Conservation (phyloP, 2,329 filamentous ascomycete species). For the Cladosporium cucumerinum region DNA sequence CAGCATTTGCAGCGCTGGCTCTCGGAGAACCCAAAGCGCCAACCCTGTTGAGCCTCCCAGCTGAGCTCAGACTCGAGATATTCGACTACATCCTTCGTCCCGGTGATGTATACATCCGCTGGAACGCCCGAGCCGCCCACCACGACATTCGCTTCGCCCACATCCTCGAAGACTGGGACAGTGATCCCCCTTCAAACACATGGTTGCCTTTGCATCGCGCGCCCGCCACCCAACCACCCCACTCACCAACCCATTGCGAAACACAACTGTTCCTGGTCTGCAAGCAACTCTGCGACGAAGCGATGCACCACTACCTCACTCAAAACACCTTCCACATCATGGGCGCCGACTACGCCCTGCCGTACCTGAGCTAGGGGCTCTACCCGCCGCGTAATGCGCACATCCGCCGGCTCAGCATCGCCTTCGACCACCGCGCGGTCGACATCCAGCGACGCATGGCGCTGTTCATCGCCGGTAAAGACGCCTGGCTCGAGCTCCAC, state of each 20-base stretch:
- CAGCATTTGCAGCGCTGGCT: background rate
- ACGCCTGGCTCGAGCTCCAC: slow-evolving; percentile 1
- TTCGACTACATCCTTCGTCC: slow-evolving; percentile 11
- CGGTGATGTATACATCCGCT: slow-evolving; percentile 13
- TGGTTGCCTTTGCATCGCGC: background rate
- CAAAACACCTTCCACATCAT: slow-evolving; percentile 15
- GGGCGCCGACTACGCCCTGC: slow-evolving; percentile 11
- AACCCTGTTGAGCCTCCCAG: slow-evolving; percentile 1
- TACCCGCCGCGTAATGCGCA: slow-evolving; percentile 9
- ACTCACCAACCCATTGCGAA: background rate
- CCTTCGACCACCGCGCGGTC: slow-evolving; percentile 13
- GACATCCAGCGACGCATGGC: slow-evolving; percentile 14
- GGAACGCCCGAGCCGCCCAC: background rate
- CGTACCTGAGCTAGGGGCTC: slow-evolving; percentile 17
- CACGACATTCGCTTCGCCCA: slow-evolving; percentile 16
- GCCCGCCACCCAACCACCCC: background rate
- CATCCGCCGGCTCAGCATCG: slow-evolving; percentile 14
- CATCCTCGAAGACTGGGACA: slow-evolving; percentile 8
- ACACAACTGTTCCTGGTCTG: slow-evolving; percentile 29
- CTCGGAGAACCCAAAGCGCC: background rate
- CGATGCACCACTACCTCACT: slow-evolving; percentile 20
- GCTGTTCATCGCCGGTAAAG: background rate
- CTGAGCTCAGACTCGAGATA: slow-evolving; percentile 8
- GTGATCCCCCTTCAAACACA: background rate
- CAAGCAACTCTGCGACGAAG: slow-evolving; percentile 35